Base-by-base conservation (phyloP, 495 filamentous ascomycete species). In the Achaetomiella virescens region DNA sequence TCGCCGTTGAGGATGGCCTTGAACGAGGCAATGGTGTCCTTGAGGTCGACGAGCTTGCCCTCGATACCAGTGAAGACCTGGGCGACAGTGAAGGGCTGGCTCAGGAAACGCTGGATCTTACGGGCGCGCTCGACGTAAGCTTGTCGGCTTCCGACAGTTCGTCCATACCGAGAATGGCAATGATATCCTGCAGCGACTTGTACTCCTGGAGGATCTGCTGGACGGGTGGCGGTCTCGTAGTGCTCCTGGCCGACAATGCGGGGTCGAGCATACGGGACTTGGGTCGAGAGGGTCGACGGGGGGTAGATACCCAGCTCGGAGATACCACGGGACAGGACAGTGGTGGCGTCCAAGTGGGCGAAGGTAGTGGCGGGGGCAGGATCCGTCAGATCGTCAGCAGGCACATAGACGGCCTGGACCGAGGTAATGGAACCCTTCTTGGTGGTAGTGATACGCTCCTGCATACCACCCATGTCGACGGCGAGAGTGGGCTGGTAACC, bases 251-350 rank as follows among this genome's bases (percentile, higher is more conserved):
- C 93, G 68, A 98, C 89, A 67, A 98, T 84, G 85, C 92, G 91
- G 74, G 88, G 80, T 98, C 95, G 72, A 98, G 82, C 90, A 98
- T 96, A 85, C 93, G 91, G 66, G 91, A 97, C 82, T 95, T 97
- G 77, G 91, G 81, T 98, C 93, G 44, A 98, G 90, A 72, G 93
- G 93, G 70, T 98, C 93, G 84, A 98, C 93, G 74, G 93, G 57
- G 93, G 93, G 83, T 98, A 98, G 85, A 97, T 98, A 89, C 93
- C 93, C 85, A 98, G 84, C 83, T 98, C 93, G 66, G 93, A 98
- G 78, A 98, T 98, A 90, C 93, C 95, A 88, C 93, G 93, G 66
- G 93, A 98, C 83, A 98, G 80, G 69, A 98, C 93, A 84, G 95
- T 98, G 79, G 93, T 98, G 84, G 93, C 95, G 81, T 98, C 93